Base-by-base conservation (phyloP, 2,329 filamentous ascomycete genomes). In the Paraphoma sp. region DNA sequence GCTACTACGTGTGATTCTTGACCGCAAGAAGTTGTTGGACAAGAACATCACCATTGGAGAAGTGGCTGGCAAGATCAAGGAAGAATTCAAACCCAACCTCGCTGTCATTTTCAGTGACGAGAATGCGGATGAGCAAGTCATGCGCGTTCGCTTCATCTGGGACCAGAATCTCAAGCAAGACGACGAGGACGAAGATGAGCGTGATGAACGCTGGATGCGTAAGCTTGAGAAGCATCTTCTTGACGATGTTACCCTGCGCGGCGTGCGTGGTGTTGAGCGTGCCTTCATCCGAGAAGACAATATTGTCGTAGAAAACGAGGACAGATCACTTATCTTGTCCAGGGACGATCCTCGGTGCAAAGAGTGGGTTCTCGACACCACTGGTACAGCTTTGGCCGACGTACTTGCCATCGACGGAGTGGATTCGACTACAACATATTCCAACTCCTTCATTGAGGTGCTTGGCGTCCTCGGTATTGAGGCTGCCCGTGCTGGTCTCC, bases 101-200 rank as follows among this genome's bases (percentile, higher is more conserved):
- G 92, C 92, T 12, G 89, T 99, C 64, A 93, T 99, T 58, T 97
- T 96, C 83, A 97, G 93, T 78, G 95, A 99, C 78, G 95, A 97
- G 82, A 99, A 99, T 76, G 93, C 94, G 9, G 93, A 97, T 63
- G 89, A 96, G 74, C 93, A 96, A 76, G 90, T 98, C 45, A 92
- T 99, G 67, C 95, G 95, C 75, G 90, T 97, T 63, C 91, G 95
- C 63, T 90, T 93, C 69, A 87, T 96, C 59, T 82, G 84, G 68
- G 81, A 86, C 40, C 60, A 66, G 11, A 76, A 79, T 45, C 81
- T 83, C 31, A 83, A 87, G 59, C 84, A 86, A 47, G 89, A 90
- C 8, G 90, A 91, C 11, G 91, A 94, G 9, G 84, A 87, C 16
- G 85, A 96, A 70, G 93, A 97, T 62, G 94, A 98, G 74, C 64